A percentile compares a stretch with the other conserved stretches of the same genome.
Conservation (phyloP, 2,329 filamentous ascomycete genomes). For the Alternaria triticimaculans region DNA sequence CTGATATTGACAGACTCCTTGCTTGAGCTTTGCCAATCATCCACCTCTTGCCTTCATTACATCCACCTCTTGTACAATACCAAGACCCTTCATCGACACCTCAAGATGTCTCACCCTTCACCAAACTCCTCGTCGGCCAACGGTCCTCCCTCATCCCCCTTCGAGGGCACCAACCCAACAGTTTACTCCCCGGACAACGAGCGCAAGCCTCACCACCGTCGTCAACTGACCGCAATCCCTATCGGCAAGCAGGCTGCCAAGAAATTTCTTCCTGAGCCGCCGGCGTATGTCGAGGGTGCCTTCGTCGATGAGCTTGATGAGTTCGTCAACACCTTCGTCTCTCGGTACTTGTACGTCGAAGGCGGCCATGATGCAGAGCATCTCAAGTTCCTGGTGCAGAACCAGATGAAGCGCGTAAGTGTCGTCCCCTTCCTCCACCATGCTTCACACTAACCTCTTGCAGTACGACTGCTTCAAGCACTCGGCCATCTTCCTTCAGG, state of each 20-base stretch:
- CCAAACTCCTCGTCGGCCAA: slow-evolving; percentile 28
- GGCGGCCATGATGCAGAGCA: slow-evolving; percentile 33
- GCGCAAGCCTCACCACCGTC: slow-evolving; percentile 24
- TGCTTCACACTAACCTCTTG: slow-evolving; percentile 21
- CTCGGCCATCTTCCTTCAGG: slow-evolving; percentile 29
- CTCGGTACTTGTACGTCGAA: slow-evolving; percentile 33
- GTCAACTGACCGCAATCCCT: slow-evolving; percentile 20
- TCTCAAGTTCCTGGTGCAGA: slow-evolving; percentile 31
- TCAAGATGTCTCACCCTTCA: slow-evolving; percentile 37
- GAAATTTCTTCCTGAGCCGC: slow-evolving; percentile 19
- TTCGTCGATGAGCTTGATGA: slow-evolving; percentile 39
- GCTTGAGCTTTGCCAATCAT: slow-evolving; percentile 24
- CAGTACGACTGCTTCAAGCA: slow-evolving; percentile 37
- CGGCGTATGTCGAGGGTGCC: slow-evolving; percentile 17
- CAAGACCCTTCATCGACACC: neutral
- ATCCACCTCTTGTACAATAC: slow-evolving; percentile 18
- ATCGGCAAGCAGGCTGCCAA: slow-evolving; percentile 14
- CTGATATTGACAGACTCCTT: slow-evolving; percentile 18
- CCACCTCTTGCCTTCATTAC: slow-evolving; percentile 17
- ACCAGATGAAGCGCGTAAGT: slow-evolving; percentile 41
- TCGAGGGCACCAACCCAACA: slow-evolving; percentile 36
- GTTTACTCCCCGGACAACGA: slow-evolving; percentile 35
- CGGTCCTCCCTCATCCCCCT: slow-evolving; percentile 35
- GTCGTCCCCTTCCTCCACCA: neutral
- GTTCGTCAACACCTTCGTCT: slow-evolving; percentile 26